A percentile compares a stretch with the other conserved stretches of the same genome.
Evolutionary conservation across 2,329 filamentous ascomycete genomes (phyloP).

Genomic region (Phyllosticta citriasiana): DNA sequence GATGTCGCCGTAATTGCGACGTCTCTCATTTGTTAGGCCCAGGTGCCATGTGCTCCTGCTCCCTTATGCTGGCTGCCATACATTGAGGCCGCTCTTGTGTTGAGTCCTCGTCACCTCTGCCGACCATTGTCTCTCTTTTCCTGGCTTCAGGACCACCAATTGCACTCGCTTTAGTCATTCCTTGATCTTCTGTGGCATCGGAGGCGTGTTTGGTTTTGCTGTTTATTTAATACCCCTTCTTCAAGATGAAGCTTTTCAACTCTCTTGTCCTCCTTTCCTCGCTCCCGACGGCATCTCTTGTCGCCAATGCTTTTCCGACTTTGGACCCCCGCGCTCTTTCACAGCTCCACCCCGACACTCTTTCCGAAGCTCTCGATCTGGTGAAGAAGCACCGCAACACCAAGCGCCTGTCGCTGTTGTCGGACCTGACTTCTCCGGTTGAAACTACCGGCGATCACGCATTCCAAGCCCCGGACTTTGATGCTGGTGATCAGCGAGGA

Average conservation of each 20-base stretch:
- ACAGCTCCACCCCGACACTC: constrained; percentile 11
- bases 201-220: not conserved
- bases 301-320: constrained; percentile 12
- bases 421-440: not conserved
- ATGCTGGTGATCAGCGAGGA: constrained; percentile 13
- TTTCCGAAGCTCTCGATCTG: constrained; percentile 12
- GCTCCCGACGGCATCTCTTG: not conserved
- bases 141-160: not conserved
- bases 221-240: not conserved
- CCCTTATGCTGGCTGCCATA: not conserved
- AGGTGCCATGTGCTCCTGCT: not conserved
- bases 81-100: not conserved
- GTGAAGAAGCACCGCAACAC: constrained; percentile 13
- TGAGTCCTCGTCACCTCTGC: constrained; percentile 3
- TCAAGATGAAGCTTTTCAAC: constrained; percentile 14
- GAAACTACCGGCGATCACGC: constrained; percentile 9
- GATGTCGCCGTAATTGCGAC: not conserved
- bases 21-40: not conserved
- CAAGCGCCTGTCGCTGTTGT: constrained; percentile 10
- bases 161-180: constrained; percentile 7
- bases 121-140: constrained; percentile 7
- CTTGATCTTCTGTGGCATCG: not conserved
- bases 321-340: constrained; percentile 7
- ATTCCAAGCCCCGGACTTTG: constrained; percentile 5
- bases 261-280: constrained; percentile 12